Evolutionary conservation across 202 grass and related monocot genomes (phyloP).

Genomic region (Eragrostis tef): DNA sequence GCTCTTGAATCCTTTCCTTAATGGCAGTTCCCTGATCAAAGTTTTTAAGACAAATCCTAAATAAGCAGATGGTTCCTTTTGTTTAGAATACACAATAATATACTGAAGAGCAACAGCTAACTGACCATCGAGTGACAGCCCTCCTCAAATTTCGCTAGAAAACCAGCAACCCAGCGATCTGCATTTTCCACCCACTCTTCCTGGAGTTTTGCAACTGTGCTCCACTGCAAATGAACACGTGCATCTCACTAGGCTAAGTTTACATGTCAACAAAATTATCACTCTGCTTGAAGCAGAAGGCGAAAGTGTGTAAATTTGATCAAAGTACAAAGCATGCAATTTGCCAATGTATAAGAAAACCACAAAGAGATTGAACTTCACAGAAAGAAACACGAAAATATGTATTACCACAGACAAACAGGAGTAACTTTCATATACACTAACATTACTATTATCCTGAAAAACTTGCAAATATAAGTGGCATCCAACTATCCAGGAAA

Average conservation of each 20-base stretch:
- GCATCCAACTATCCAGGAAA: background rate
- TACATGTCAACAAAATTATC: background rate
- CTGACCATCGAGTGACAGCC: conserved; percentile 93
- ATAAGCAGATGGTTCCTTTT: conserved; percentile 23
- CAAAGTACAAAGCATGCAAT: background rate
- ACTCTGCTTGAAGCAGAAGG: background rate
- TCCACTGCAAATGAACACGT: conserved; percentile 59
- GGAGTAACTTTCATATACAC: background rate
- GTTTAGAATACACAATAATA: background rate
- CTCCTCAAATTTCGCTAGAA: conserved; percentile 97
- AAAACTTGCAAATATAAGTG: background rate
- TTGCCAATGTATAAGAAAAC: background rate
- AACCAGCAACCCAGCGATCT: conserved; percentile 98
- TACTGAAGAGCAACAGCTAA: conserved; percentile 11
- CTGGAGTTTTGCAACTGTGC: conserved; percentile 77
- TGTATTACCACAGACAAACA: background rate
- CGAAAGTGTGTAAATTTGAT: background rate
- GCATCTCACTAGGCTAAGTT: conserved; percentile 12
- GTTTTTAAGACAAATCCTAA: conserved; percentile 9
- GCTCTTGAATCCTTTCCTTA: conserved; percentile 83
- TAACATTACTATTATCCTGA: background rate
- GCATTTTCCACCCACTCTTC: conserved; percentile 99
- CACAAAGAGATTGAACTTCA: background rate
- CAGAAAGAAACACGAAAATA: background rate
- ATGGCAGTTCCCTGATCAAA: conserved; percentile 78